These are phyloP conservation scores for Hypoxylon sp. DNA, from an alignment of 2,329 filamentous ascomycete genomes.

Conservation along the genomic window DNA sequence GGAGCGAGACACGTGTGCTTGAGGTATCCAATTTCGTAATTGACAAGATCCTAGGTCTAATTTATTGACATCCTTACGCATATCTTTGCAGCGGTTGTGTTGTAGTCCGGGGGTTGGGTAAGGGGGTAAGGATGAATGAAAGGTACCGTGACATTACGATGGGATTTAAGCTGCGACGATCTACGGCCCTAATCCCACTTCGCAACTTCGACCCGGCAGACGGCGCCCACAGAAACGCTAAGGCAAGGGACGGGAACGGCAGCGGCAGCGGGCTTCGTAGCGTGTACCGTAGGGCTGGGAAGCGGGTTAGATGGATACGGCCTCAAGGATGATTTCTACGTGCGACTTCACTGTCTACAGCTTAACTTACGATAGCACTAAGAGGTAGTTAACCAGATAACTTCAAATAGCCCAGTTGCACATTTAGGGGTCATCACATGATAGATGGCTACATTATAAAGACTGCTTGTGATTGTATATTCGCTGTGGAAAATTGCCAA, in stretches of 20 bases:
- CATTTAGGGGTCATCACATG: not conserved
- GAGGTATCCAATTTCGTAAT: not conserved
- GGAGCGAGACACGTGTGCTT: conserved; percentile 10
- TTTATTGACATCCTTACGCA: not conserved
- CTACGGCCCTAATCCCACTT: conserved; percentile 34
- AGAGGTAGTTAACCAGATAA: not conserved
- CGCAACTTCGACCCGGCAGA: conserved; percentile 28
- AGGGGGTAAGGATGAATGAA: not conserved
- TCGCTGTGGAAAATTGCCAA: conserved; percentile 14
- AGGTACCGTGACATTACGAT: conserved; percentile 29
- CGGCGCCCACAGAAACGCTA: conserved; percentile 34
- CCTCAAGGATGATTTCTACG: not conserved
- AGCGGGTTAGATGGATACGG: conserved; percentile 7
- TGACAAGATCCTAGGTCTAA: not conserved
- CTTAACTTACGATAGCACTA: not conserved
- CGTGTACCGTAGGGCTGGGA: conserved; percentile 40
- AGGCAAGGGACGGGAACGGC: conserved; percentile 32
- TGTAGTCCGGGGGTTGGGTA: not conserved
- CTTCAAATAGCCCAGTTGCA: not conserved
- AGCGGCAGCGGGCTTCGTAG: conserved; percentile 32
- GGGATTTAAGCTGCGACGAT: conserved; percentile 25
- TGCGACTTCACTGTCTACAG: not conserved
- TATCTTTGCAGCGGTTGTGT: not conserved
- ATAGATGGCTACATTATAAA: not conserved
- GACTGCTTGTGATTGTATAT: conserved; percentile 14